These are phyloP conservation scores for Yueomyces sp. DNA, from an alignment of 805 yeast species.

Conservation along the genomic window DNA sequence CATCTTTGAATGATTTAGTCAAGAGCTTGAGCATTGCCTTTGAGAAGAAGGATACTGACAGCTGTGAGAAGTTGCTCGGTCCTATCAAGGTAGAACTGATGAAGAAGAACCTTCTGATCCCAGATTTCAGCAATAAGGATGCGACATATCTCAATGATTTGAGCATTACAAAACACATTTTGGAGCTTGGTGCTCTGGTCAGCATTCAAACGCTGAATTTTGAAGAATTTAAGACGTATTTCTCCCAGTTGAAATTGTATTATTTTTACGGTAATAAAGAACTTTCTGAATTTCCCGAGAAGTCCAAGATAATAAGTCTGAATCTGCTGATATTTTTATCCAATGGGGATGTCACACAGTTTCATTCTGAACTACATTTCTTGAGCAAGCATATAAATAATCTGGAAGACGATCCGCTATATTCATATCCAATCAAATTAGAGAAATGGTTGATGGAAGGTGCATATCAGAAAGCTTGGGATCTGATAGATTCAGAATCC, in stretches of 20 bases:
- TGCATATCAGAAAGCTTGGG: slow-evolving; percentile 84
- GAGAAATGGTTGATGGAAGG: slow-evolving; percentile 96
- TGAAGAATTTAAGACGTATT: slow-evolving; percentile 54
- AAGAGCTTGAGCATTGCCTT: slow-evolving; percentile 55
- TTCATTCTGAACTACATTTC: slow-evolving; percentile 79
- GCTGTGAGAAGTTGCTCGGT: slow-evolving; percentile 50
- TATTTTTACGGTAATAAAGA: slow-evolving; percentile 33
- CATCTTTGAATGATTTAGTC: slow-evolving; percentile 55
- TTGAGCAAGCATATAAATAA: slow-evolving; percentile 35
- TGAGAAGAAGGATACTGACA: slow-evolving; percentile 43
- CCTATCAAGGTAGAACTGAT: slow-evolving; percentile 70
- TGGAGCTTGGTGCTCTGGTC: slow-evolving; percentile 80
- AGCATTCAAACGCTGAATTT: slow-evolving; percentile 53
- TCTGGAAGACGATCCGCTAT: slow-evolving; percentile 51
- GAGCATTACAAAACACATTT: slow-evolving; percentile 62
- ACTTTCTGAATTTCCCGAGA: slow-evolving; percentile 39
- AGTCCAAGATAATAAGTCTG: slow-evolving; percentile 61
- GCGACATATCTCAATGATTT: slow-evolving; percentile 44
- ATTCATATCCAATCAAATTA: slow-evolving; percentile 75
- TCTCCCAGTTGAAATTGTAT: slow-evolving; percentile 66
- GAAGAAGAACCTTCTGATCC: slow-evolving; percentile 64
- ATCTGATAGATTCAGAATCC: slow-evolving; percentile 33
- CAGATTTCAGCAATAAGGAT: slow-evolving; percentile 31
- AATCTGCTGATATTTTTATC: slow-evolving; percentile 66
- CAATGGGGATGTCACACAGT: slow-evolving; percentile 72